Evolutionary conservation across 495 filamentous ascomycete species (phyloP).

Genomic region (Xylaria castorea): DNA sequence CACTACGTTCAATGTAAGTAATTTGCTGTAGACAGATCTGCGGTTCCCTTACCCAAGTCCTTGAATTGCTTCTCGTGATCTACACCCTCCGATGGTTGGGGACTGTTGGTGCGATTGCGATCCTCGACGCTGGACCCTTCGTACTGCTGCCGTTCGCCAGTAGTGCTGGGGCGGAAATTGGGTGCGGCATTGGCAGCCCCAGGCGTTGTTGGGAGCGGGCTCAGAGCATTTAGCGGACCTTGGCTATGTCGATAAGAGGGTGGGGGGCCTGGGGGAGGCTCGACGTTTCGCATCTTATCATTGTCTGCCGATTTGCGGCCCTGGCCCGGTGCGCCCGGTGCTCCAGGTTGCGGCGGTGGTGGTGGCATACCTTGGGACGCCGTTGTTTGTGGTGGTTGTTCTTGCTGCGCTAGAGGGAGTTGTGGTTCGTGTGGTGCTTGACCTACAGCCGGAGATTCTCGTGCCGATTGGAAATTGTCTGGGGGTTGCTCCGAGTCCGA

Average conservation of each 20-base stretch:
- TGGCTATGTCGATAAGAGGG: constrained; percentile 58
- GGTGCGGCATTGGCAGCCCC: constrained; percentile 37
- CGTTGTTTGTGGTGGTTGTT: constrained; percentile 38
- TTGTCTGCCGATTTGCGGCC: constrained; percentile 54
- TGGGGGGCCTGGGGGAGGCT: constrained; percentile 53
- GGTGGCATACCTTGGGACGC: constrained; percentile 54
- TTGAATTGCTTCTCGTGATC: constrained; percentile 64
- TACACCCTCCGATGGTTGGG: constrained; percentile 62
- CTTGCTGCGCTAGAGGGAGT: constrained; percentile 43
- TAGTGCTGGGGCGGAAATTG: constrained; percentile 50
- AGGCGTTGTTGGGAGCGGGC: constrained; percentile 50
- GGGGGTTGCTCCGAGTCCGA: constrained; percentile 49
- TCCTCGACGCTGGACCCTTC: constrained; percentile 51
- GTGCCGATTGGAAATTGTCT: constrained; percentile 49
- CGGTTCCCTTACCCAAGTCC: constrained; percentile 66
- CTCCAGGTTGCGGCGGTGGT: constrained; percentile 56
- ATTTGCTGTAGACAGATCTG: neutral
- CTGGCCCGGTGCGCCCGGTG: constrained; percentile 49
- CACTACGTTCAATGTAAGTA: constrained; percentile 58
- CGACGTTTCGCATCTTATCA: constrained; percentile 50
- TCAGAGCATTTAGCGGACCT: constrained; percentile 48
- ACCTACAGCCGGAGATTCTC: constrained; percentile 46
- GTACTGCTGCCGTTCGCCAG: constrained; percentile 46
- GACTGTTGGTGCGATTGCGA: constrained; percentile 66
- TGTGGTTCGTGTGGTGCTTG: constrained; percentile 47